These are phyloP conservation scores for Castanospermum australe DNA, from an alignment of 306 rosid genomes.

Conservation along the genomic window DNA sequence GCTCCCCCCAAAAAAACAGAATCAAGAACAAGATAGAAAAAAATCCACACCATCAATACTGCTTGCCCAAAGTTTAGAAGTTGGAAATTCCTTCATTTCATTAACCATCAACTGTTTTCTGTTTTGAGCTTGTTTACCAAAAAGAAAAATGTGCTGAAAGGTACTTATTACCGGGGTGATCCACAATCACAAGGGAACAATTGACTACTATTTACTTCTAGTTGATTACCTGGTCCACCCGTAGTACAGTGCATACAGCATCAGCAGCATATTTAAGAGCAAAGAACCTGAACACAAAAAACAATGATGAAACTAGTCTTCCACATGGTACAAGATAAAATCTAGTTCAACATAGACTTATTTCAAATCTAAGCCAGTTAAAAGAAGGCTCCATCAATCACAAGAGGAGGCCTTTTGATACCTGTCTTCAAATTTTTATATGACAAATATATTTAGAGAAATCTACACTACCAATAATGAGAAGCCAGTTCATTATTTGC, in stretches of 20 bases:
- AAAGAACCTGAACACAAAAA: slow-evolving; percentile 53
- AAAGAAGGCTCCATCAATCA: slow-evolving; percentile 12
- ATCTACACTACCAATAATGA: not conserved
- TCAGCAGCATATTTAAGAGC: slow-evolving; percentile 95
- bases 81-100: not conserved
- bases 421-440: not conserved
- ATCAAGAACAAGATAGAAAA: not conserved
- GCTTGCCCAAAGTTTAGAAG: not conserved
- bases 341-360: not conserved
- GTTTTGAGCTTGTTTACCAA: not conserved
- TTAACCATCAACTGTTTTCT: not conserved
- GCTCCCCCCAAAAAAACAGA: not conserved
- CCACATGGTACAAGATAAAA: not conserved
- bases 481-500: not conserved
- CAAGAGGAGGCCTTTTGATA: not conserved
- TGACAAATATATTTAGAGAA: not conserved
- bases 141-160: not conserved
- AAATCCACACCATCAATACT: not conserved
- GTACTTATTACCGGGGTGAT: not conserved
- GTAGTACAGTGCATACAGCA: slow-evolving; percentile 95
- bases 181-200: not conserved
- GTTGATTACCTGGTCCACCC: slow-evolving; percentile 86
- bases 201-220: not conserved
- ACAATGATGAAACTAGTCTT: slow-evolving; percentile 8
- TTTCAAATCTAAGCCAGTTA: not conserved